These are phyloP conservation scores for Ophiostoma triangulosporum DNA, from an alignment of 2,329 filamentous ascomycete genomes.

Conservation along the genomic window DNA sequence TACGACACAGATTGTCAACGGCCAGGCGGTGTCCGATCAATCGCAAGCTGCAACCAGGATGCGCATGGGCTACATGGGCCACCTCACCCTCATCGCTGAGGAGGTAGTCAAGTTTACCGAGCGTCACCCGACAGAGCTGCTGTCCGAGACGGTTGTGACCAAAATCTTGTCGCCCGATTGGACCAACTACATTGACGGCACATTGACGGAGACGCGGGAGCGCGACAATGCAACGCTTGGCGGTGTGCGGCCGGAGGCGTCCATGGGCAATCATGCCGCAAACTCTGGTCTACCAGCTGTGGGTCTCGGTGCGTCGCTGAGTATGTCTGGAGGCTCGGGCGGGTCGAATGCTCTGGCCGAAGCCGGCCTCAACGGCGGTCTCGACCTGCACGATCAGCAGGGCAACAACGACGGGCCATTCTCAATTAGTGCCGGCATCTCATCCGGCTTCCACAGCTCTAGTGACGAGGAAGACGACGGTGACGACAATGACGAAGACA, in stretches of 20 bases:
- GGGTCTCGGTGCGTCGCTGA: slow-evolving; percentile 28
- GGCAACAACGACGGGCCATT: slow-evolving; percentile 52
- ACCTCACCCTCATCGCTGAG: slow-evolving; percentile 90
- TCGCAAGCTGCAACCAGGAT: slow-evolving; percentile 75
- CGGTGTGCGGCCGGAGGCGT: slow-evolving; percentile 83
- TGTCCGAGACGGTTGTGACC: slow-evolving; percentile 73
- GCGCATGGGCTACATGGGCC: slow-evolving; percentile 95
- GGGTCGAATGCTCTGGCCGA: slow-evolving; percentile 63
- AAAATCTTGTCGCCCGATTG: slow-evolving; percentile 81
- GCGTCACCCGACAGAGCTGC: slow-evolving; percentile 73
- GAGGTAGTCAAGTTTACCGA: slow-evolving; percentile 98
- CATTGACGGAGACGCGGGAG: slow-evolving; percentile 83
- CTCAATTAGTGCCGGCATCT: slow-evolving; percentile 56
- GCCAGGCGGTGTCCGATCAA: slow-evolving; percentile 75
- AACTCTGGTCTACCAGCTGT: slow-evolving; percentile 31
- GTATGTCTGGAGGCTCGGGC: slow-evolving; percentile 18
- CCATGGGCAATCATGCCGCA: slow-evolving; percentile 60
- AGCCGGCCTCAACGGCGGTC: slow-evolving; percentile 63
- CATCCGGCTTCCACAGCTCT: slow-evolving; percentile 84
- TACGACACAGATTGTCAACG: slow-evolving; percentile 82
- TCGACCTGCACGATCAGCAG: slow-evolving; percentile 40
- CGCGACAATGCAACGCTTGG: slow-evolving; percentile 97
- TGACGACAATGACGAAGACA: slow-evolving; percentile 69
- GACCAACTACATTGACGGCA: slow-evolving; percentile 90
- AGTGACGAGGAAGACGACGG: slow-evolving; percentile 94